A percentile compares a stretch with the other conserved stretches of the same genome.
phyloP scores from a whole-genome alignment of 306 rosid genomes.

The Prunus persica region Prunus_persica_NCBIv2 NC_034009.1:41824501-41825000 shows the following conservation, averaged over 20 bases:
- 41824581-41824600: slow-evolving; percentile 91
- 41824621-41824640: slow-evolving; percentile 92
- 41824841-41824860: not conserved
- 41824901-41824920: slow-evolving; percentile 29
- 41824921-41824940: slow-evolving; percentile 87
- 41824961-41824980: slow-evolving; percentile 79
- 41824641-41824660: slow-evolving; percentile 89
- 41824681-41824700: slow-evolving; percentile 84
- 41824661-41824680: slow-evolving; percentile 74
- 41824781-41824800: not conserved
- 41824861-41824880: not conserved
- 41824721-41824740: slow-evolving; percentile 85
- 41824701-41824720: slow-evolving; percentile 93
- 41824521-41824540: slow-evolving; percentile 81
- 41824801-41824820: not conserved
- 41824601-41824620: slow-evolving; percentile 83
- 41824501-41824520: slow-evolving; percentile 43
- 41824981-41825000: slow-evolving; percentile 84
- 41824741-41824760: slow-evolving; percentile 13
- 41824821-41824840: not conserved
- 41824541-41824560: slow-evolving; percentile 89
- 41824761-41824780: not conserved
- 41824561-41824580: slow-evolving; percentile 85
- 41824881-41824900: slow-evolving; percentile 9
- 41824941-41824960: slow-evolving; percentile 98